Evolutionary conservation across 2,329 filamentous ascomycete genomes (phyloP).

Genomic region (Exophiala calicioides): DNA sequence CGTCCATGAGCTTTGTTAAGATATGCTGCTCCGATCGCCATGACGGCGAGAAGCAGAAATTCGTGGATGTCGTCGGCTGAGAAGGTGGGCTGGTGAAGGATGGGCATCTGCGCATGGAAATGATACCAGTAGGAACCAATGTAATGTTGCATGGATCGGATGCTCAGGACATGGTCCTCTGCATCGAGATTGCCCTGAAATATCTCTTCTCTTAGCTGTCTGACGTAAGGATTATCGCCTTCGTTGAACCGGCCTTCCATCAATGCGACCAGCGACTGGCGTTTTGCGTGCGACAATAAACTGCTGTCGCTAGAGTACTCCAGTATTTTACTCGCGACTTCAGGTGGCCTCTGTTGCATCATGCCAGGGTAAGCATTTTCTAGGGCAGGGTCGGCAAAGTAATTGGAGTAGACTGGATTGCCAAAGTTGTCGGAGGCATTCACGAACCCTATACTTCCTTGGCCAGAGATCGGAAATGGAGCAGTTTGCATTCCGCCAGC

Average conservation of each 20-base stretch:
- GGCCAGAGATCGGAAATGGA: conserved; percentile 47
- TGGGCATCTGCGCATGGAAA: conserved; percentile 90
- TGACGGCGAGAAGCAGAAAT: conserved; percentile 80
- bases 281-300: conserved; percentile 81
- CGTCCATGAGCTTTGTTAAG: conserved; percentile 78
- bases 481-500: conserved; percentile 57
- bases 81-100: conserved; percentile 92
- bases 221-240: conserved; percentile 69
- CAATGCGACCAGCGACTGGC: conserved; percentile 76
- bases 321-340: conserved; percentile 81
- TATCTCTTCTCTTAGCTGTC: conserved; percentile 72
- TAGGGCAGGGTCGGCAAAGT: conserved; percentile 57
- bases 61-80: conserved; percentile 82
- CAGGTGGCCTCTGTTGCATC: conserved; percentile 69
- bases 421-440: conserved; percentile 51
- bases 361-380: conserved; percentile 58
- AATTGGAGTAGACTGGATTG: conserved; percentile 25
- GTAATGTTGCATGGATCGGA: conserved; percentile 93
- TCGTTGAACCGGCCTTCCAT: conserved; percentile 84
- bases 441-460: conserved; percentile 40
- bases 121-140: conserved; percentile 91
- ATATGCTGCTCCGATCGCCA: conserved; percentile 87
- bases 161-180: conserved; percentile 67
- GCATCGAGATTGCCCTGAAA: conserved; percentile 73
- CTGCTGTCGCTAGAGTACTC: conserved; percentile 78